phyloP scores from a whole-genome alignment of 768 basidiomycete genomes.

The Naganishia randhawae region DNA sequence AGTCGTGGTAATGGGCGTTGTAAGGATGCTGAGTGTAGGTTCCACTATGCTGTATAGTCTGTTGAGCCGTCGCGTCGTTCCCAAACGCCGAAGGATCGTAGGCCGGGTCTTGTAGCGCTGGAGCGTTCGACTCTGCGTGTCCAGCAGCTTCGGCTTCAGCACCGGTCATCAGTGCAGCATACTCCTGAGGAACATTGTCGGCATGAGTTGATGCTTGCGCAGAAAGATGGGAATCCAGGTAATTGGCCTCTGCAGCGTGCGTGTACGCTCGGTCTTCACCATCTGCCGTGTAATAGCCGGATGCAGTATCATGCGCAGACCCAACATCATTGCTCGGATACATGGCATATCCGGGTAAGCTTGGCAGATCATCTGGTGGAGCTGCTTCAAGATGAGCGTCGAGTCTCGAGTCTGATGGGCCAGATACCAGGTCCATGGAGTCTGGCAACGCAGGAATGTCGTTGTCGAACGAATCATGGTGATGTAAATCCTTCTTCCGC shows the following conservation, averaged over 20 bases:
- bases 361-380: constrained; percentile 6
- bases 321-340: constrained; percentile 18
- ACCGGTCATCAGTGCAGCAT: constrained; percentile 17
- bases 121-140: constrained; percentile 7
- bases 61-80: constrained; percentile 3
- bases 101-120: constrained; percentile 11
- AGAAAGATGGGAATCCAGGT: constrained; percentile 10
- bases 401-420: not conserved
- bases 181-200: constrained; percentile 14
- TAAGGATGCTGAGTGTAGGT: constrained; percentile 10
- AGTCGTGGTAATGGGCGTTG: constrained; percentile 2
- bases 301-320: constrained; percentile 4
- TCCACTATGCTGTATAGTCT: constrained; percentile 8
- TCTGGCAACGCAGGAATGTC: constrained; percentile 20
- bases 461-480: not conserved
- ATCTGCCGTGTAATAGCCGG: constrained; percentile 2
- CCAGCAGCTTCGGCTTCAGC: not conserved
- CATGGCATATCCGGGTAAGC: constrained; percentile 20
- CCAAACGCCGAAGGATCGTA: constrained; percentile 8
- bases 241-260: constrained; percentile 1
- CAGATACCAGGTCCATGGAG: constrained; percentile 10
- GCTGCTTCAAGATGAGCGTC: constrained; percentile 6
- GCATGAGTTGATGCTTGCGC: constrained; percentile 2
- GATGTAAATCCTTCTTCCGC: constrained; percentile 1
- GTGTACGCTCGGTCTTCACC: constrained; percentile 13